Evolutionary conservation across 1,284 basidiomycete genomes (phyloP), one percentile per base, ranked within the genome.

Genomic region (Coniferiporia weirii): DNA sequence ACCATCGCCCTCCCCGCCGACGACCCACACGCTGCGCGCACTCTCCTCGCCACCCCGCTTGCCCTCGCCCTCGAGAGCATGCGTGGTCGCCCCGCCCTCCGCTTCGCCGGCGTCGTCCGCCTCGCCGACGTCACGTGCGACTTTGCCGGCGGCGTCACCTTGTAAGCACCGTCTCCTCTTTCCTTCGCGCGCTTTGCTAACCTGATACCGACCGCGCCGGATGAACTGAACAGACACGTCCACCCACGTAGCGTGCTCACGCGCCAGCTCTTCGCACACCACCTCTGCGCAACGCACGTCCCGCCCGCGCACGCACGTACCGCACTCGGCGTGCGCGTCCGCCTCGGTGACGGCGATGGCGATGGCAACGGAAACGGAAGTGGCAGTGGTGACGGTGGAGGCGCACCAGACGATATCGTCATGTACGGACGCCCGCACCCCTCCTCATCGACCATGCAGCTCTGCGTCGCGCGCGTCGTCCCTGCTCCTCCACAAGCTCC

Each of bases 51-150:
- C 55, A 88, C 87, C 60, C 84, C 84, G 0, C 74, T 91, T 9
- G 84, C 88, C 1, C 70, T 91, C 27, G 85, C 87, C 0, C 67
- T 91, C 55, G 89, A 91, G 71, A 89, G 82, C 70, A 88, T 91
- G 87, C 85, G 87, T 48, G 86, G 88, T n/a, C 72, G 86, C 40
- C 85, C 84, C 0, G 79, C 78, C 35, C 71, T 91, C 20, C 76
- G 80, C 38, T 79, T 88, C 60, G 72, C 83, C 53, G 85, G 82
- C 1, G 75, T 75, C 0, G 75, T 81, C 22, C 74, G 73, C 38
- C 67, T 88, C 48, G 68, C 73, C 34, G 80, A 84, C 45, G 68
- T 87, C 0, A 83, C 79, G 72, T 69, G 84, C 52, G 89, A 91
- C 67, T 76, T 77, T 56, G 75, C 74, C 52, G 81, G 79, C 4